These are phyloP conservation scores for Rhodocollybia butyracea DNA, from an alignment of 768 basidiomycete genomes.

Conservation along the genomic window DNA sequence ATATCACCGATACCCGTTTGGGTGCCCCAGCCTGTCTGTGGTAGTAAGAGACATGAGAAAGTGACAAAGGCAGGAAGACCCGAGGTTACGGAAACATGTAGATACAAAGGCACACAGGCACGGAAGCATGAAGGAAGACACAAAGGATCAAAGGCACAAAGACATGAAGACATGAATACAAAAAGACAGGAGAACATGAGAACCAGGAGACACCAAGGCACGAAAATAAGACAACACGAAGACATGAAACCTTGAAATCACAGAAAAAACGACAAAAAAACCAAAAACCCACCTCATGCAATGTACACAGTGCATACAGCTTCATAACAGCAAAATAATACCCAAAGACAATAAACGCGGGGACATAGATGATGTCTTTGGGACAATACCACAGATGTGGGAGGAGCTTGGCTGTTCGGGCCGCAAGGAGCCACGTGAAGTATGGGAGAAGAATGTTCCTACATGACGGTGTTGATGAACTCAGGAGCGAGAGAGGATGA, in stretches of 20 bases:
- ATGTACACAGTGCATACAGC: slow-evolving; percentile 82
- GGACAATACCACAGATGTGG: slow-evolving; percentile 81
- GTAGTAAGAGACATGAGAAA: background rate
- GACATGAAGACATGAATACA: background rate
- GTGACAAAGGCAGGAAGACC: slow-evolving; percentile 7
- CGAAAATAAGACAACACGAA: no score
- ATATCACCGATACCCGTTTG: slow-evolving; percentile 90
- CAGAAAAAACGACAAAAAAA: background rate
- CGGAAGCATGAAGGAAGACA: background rate
- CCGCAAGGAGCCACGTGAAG: slow-evolving; percentile 66
- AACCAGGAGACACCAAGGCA: background rate
- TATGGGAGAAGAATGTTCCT: slow-evolving; percentile 73
- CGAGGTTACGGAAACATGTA: no score
- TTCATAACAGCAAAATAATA: slow-evolving; percentile 97
- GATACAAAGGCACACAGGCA: no score
- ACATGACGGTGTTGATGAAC: slow-evolving; percentile 9
- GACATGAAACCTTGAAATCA: background rate
- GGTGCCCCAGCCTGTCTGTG: slow-evolving; percentile 91
- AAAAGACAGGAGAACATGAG: no score
- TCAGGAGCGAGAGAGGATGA: background rate
- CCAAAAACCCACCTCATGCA: slow-evolving; percentile 69
- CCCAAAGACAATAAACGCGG: slow-evolving; percentile 85
- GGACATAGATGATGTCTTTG: slow-evolving; percentile 74
- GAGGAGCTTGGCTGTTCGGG: slow-evolving; percentile 77
- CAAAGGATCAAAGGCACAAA: no score